Conservation (phyloP, 2,329 filamentous ascomycete species). For the Fusarium compactum region DNA sequence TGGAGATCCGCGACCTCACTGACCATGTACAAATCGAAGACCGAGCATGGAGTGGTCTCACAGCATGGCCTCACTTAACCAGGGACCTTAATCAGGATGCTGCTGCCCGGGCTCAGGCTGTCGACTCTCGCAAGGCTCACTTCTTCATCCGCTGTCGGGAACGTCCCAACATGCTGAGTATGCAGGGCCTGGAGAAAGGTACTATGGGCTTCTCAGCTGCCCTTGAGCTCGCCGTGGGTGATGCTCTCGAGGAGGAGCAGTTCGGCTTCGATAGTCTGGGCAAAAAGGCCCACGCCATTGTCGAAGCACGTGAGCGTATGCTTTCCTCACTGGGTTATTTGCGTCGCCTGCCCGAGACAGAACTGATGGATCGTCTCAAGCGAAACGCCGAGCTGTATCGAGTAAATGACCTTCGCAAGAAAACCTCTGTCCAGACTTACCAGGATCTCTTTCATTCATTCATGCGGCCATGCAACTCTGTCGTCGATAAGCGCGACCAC, state of each 20-base stretch:
- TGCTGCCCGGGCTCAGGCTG: constrained; percentile 57
- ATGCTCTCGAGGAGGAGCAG: constrained; percentile 72
- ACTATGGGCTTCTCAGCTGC: constrained; percentile 77
- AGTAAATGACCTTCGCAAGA: constrained; percentile 63
- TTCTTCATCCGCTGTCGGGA: constrained; percentile 71
- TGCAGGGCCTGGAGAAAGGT: constrained; percentile 77
- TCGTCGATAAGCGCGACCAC: constrained; percentile 69
- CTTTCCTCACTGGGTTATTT: constrained; percentile 66
- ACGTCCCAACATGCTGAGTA: constrained; percentile 77
- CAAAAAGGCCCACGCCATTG: constrained; percentile 65
- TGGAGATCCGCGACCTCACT: constrained; percentile 71
- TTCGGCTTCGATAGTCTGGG: constrained; percentile 69
- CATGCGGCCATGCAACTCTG: constrained; percentile 67
- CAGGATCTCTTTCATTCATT: constrained; percentile 71
- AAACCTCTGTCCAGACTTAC: constrained; percentile 69
- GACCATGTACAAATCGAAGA: constrained; percentile 75
- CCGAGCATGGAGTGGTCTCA: constrained; percentile 71
- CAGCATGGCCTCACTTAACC: constrained; percentile 73
- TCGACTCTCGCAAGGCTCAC: constrained; percentile 64
- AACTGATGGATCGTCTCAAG: constrained; percentile 69
- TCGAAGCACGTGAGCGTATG: constrained; percentile 69
- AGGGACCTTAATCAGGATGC: constrained; percentile 61
- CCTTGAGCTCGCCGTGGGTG: constrained; percentile 73
- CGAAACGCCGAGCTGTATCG: constrained; percentile 68
- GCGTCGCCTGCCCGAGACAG: constrained; percentile 67